Conservation (phyloP, 192 early-diverging fungal genomes). For the Phycomyces blakesleeanus region DNA sequence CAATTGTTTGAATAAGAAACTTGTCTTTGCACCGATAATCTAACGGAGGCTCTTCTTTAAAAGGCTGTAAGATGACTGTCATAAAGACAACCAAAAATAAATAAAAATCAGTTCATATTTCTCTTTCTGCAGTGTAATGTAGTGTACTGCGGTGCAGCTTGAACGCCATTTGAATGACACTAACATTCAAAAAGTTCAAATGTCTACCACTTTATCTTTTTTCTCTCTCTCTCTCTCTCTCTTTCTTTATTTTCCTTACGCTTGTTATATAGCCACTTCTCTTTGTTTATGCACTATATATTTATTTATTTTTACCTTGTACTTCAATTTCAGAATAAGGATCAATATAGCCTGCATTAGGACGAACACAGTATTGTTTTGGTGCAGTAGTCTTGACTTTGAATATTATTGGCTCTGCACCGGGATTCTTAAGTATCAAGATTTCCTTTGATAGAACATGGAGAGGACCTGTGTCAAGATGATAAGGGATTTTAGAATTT, state of each 20-base stretch:
- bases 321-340: slow-evolving; percentile 68
- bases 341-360: slow-evolving; percentile 81
- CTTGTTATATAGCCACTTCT: no score
- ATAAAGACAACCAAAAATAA: no score
- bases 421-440: slow-evolving; percentile 60
- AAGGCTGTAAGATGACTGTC: slow-evolving; percentile 82
- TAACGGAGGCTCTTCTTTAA: slow-evolving; percentile 76
- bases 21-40: slow-evolving; percentile 94
- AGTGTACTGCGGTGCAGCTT: no score
- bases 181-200: no score
- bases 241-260: no score
- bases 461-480: slow-evolving; percentile 56
- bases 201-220: no score
- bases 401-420: slow-evolving; percentile 74
- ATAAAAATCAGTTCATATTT: no score
- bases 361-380: slow-evolving; percentile 94
- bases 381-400: slow-evolving; percentile 99
- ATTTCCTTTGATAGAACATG: slow-evolving; percentile 53
- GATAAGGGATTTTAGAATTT: background rate
- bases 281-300: no score
- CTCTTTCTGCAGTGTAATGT: no score
- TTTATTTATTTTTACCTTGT: no score
- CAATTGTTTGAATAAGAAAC: slow-evolving; percentile 90
- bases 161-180: no score
- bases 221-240: no score